These are phyloP conservation scores for Eucalyptus shirleyi DNA, from an alignment of 345 rosid genomes.

Conservation along the genomic window DNA sequence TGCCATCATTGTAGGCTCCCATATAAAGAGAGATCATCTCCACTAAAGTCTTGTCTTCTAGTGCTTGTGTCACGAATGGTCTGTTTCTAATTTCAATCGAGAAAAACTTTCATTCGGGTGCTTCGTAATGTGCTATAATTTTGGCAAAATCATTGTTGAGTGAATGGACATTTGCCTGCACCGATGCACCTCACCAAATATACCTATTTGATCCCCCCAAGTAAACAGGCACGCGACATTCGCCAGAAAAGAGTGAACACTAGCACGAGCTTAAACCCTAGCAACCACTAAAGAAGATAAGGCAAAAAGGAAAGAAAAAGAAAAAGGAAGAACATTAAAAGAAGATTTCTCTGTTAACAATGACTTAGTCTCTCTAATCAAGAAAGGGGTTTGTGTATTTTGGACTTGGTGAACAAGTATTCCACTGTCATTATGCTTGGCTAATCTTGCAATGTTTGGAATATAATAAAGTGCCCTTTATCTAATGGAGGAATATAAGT, in stretches of 20 bases:
- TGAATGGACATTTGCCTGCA: neutral
- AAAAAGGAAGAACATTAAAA: neutral
- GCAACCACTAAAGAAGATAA: neutral
- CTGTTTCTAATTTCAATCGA: neutral
- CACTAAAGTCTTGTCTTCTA: neutral
- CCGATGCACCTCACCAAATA: neutral
- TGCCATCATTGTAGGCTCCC: neutral
- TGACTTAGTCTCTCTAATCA: neutral
- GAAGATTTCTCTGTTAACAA: neutral
- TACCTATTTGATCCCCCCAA: neutral
- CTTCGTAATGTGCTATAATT: neutral
- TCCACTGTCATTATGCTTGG: neutral
- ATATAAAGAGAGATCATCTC: neutral
- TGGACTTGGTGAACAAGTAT: neutral
- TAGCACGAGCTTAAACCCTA: neutral
- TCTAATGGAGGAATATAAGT: neutral
- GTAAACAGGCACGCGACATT: neutral
- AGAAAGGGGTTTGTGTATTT: neutral
- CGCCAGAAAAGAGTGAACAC: neutral
- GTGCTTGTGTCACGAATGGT: neutral
- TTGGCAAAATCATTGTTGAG: neutral
- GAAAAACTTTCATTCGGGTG: neutral
- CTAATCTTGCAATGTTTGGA: neutral
- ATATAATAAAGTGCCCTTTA: neutral
- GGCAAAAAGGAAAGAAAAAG: neutral